phyloP scores from a whole-genome alignment of 2,329 filamentous ascomycete genomes.

The Coniochaeta sp. region DNA sequence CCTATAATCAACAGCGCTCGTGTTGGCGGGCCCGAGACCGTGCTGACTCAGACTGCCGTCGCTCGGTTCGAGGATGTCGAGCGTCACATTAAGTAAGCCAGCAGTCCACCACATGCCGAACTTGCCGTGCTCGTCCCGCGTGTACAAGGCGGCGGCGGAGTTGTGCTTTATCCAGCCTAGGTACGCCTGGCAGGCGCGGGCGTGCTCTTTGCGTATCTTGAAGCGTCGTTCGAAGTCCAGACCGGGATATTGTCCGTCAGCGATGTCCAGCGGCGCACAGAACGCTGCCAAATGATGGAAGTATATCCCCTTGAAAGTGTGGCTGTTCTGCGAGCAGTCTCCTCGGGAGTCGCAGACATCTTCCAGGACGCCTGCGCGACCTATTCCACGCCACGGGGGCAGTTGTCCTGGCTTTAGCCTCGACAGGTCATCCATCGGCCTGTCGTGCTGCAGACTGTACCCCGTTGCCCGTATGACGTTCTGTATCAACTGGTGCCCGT shows the following conservation, averaged over 20 bases:
- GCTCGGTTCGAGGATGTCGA: constrained; percentile 20
- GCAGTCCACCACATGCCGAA: constrained; percentile 89
- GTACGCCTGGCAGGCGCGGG: constrained; percentile 57
- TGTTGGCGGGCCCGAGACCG: not conserved
- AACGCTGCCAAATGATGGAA: constrained; percentile 82
- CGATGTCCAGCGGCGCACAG: constrained; percentile 53
- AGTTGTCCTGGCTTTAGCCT: constrained; percentile 26
- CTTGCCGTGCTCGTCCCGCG: constrained; percentile 57
- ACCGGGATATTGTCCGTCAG: not conserved
- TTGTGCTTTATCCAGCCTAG: constrained; percentile 73
- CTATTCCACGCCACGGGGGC: constrained; percentile 65
- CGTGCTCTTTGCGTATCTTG: constrained; percentile 34
- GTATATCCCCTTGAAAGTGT: constrained; percentile 93
- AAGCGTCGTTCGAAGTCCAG: constrained; percentile 18
- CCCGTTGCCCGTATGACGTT: constrained; percentile 74
- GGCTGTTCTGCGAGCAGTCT: constrained; percentile 72
- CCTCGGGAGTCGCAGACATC: constrained; percentile 73
- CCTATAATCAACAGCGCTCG: constrained; percentile 37
- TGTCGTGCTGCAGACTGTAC: constrained; percentile 47
- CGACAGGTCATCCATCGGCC: constrained; percentile 31
- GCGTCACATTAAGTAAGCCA: constrained; percentile 30
- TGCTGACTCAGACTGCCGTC: constrained; percentile 6
- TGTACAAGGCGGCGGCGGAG: constrained; percentile 63
- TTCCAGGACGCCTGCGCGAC: constrained; percentile 73
- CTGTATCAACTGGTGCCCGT: constrained; percentile 71